These are phyloP conservation scores for Aspergillus panamensis DNA, from an alignment of 495 filamentous ascomycete genomes.

Conservation along the genomic window DNA sequence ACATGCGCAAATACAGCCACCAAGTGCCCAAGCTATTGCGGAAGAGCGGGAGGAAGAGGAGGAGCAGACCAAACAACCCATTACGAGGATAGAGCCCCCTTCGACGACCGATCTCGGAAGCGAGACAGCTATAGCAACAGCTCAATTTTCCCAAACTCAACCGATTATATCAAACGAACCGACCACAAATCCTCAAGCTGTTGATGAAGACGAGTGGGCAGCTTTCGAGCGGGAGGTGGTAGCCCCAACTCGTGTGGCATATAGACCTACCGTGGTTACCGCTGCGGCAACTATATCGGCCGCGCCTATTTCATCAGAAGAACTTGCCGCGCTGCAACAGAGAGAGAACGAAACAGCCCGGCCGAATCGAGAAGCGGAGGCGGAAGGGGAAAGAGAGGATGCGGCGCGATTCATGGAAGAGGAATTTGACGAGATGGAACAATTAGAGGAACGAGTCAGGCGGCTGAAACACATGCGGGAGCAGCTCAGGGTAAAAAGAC, in stretches of 20 bases:
- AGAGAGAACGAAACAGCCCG: slow-evolving; percentile 51
- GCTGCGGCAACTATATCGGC: slow-evolving; percentile 62
- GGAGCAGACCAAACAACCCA: slow-evolving; percentile 30
- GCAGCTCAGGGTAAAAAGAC: slow-evolving; percentile 47
- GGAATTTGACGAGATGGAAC: slow-evolving; percentile 95
- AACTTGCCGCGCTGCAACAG: slow-evolving; percentile 63
- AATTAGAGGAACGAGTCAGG: slow-evolving; percentile 74
- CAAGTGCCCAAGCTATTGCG: slow-evolving; percentile 25
- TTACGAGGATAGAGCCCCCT: slow-evolving; percentile 29
- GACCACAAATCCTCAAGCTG: slow-evolving; percentile 22
- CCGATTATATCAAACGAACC: slow-evolving; percentile 16
- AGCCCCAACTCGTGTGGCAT: slow-evolving; percentile 42
- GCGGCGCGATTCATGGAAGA: slow-evolving; percentile 74
- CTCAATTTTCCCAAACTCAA: slow-evolving; percentile 18
- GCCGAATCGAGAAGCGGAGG: slow-evolving; percentile 52
- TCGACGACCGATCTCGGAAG: slow-evolving; percentile 18
- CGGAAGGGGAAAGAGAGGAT: slow-evolving; percentile 84
- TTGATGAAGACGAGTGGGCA: slow-evolving; percentile 86
- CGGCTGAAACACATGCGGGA: slow-evolving; percentile 70
- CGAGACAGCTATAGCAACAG: slow-evolving; percentile 12
- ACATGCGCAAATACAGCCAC: slow-evolving; percentile 23
- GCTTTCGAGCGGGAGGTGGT: slow-evolving; percentile 86
- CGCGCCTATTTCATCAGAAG: slow-evolving; percentile 61
- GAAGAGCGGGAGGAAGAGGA: slow-evolving; percentile 28
- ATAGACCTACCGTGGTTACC: slow-evolving; percentile 32